These are phyloP conservation scores for Fusarium circinatum DNA, from an alignment of 2,329 filamentous ascomycete genomes.

Conservation along the genomic window DNA sequence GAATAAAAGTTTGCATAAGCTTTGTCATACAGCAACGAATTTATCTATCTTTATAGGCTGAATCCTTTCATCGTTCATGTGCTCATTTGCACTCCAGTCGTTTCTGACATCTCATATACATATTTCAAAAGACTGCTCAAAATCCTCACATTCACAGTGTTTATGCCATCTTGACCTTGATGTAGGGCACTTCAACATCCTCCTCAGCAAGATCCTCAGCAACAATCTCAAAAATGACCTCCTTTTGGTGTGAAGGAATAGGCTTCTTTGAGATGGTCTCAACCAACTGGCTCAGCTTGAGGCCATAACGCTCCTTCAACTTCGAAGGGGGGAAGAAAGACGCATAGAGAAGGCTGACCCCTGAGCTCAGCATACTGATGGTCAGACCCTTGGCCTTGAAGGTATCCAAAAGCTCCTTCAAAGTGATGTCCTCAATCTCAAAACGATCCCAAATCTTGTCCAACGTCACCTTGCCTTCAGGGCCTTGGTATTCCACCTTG, in stretches of 20 bases:
- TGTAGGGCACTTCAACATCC: conserved; percentile 96
- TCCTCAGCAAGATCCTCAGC: conserved; percentile 89
- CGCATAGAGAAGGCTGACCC: conserved; percentile 93
- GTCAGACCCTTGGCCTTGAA: conserved; percentile 84
- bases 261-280: conserved; percentile 92
- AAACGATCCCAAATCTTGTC: conserved; percentile 99
- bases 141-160: background rate
- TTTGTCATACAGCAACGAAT: conserved; percentile 6
- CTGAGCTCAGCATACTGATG: conserved; percentile 96
- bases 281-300: conserved; percentile 90
- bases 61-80: conserved; percentile 23
- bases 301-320: conserved; percentile 81
- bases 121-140: conserved; percentile 10
- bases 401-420: conserved; percentile 83
- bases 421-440: conserved; percentile 85
- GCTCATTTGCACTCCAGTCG: conserved; percentile 24
- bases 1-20: background rate
- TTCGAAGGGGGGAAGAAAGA: conserved; percentile 85
- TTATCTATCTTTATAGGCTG: conserved; percentile 38
- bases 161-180: conserved; percentile 79
- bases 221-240: conserved; percentile 96
- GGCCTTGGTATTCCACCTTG: conserved; percentile 88
- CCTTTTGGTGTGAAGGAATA: conserved; percentile 90
- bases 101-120: conserved; percentile 25
- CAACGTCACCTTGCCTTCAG: conserved; percentile 80